These are phyloP conservation scores for Alternaria gansuensis DNA, from an alignment of 2,329 filamentous ascomycete genomes.

Conservation along the genomic window DNA sequence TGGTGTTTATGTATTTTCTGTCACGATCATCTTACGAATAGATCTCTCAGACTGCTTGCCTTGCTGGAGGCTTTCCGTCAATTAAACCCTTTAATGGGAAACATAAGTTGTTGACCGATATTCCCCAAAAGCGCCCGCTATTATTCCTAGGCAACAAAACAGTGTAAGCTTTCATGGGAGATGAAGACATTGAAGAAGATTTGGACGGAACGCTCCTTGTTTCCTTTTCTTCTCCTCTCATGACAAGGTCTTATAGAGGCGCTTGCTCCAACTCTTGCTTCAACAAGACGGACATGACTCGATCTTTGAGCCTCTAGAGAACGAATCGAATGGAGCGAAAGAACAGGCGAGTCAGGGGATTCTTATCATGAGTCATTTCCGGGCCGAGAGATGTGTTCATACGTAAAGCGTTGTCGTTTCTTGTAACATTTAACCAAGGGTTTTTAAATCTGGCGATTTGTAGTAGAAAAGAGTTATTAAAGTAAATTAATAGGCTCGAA, in stretches of 20 bases:
- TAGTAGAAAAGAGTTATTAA: too few relatives aligned
- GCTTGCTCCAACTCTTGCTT: not conserved
- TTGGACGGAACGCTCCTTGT: not conserved
- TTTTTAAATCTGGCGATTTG: too few relatives aligned
- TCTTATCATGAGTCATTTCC: not conserved
- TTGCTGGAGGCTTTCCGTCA: conserved; percentile 8
- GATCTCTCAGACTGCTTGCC: conserved; percentile 19
- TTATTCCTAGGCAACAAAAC: not conserved
- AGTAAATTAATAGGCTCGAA: too few relatives aligned
- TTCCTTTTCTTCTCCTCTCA: not conserved
- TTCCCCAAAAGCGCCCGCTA: not conserved
- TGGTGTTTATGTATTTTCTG: conserved; percentile 17
- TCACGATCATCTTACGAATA: conserved; percentile 19
- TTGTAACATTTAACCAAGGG: too few relatives aligned
- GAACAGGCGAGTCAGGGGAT: not conserved
- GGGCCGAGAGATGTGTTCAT: too few relatives aligned
- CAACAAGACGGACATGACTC: not conserved
- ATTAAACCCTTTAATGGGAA: conserved; percentile 4
- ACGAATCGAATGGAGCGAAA: not conserved
- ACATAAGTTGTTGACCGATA: not conserved
- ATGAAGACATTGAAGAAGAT: not conserved
- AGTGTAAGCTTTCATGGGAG: not conserved
- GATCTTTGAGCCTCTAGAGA: not conserved
- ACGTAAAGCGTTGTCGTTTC: too few relatives aligned
- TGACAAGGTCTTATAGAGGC: not conserved